Evolutionary conservation across 768 basidiomycete genomes (phyloP).

Genomic region (Boletus vermiculosoides): DNA sequence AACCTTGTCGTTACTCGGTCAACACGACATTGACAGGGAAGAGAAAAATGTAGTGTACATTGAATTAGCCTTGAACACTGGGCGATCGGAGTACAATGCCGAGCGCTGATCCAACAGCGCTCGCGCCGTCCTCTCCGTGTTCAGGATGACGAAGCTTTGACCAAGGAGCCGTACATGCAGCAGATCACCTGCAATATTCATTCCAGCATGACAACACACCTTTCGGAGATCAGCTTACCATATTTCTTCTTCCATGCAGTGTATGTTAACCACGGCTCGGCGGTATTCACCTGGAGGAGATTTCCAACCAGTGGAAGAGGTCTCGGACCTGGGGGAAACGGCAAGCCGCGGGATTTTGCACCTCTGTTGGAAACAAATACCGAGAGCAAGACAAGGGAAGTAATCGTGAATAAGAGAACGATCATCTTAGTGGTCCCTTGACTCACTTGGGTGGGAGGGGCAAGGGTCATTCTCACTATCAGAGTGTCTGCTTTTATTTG

Average conservation of each 20-base stretch:
- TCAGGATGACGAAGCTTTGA: conserved; percentile 27
- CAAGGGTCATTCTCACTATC: too few species aligned
- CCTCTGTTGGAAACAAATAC: not conserved
- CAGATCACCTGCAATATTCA: conserved; percentile 15
- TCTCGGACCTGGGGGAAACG: conserved; percentile 33
- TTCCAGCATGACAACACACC: not conserved
- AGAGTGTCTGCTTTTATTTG: too few species aligned
- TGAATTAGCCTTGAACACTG: conserved; percentile 12
- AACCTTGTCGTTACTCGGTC: conserved; percentile 16
- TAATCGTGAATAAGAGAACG: not conserved
- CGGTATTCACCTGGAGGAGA: conserved; percentile 24
- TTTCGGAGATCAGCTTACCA: conserved; percentile 15
- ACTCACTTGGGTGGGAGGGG: not conserved
- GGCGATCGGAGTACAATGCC: conserved; percentile 29
- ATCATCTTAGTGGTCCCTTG: not conserved
- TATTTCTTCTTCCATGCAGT: conserved; percentile 35
- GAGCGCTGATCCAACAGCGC: conserved; percentile 30
- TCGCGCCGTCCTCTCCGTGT: conserved; percentile 29
- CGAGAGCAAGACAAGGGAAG: conserved; percentile 8
- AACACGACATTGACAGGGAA: not conserved
- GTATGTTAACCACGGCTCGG: conserved; percentile 36
- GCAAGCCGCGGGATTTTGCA: conserved; percentile 7
- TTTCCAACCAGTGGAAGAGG: conserved; percentile 32
- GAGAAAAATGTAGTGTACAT: conserved; percentile 6
- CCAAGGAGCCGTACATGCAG: conserved; percentile 23